phyloP scores from a whole-genome alignment of 2,329 filamentous ascomycete genomes.

The Colletotrichum sansevieriae region DNA sequence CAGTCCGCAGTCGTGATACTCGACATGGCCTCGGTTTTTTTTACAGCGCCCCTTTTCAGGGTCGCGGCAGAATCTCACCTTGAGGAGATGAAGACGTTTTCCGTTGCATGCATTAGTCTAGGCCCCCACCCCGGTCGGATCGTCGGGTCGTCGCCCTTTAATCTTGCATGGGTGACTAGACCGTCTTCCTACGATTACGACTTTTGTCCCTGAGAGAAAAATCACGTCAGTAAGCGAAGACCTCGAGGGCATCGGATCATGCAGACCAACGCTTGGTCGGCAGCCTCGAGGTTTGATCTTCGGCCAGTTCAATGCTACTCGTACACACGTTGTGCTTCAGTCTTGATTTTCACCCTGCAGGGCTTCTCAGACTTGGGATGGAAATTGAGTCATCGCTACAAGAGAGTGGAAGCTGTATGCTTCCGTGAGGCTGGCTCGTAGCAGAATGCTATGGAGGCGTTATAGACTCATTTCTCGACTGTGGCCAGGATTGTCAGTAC shows the following conservation, averaged over 20 bases:
- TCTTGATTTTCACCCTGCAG: too few relatives aligned
- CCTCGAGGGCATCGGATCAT: slow-evolving; percentile 1
- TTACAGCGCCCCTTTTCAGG: slow-evolving; percentile 5
- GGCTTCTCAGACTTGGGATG: too few relatives aligned
- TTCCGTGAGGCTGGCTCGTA: too few relatives aligned
- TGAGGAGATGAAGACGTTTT: not conserved
- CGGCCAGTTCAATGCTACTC: slow-evolving; percentile 6
- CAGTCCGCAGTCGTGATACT: not conserved
- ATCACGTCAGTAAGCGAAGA: not conserved
- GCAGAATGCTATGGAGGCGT: too few relatives aligned
- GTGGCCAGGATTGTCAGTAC: too few relatives aligned
- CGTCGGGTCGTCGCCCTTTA: slow-evolving; percentile 13
- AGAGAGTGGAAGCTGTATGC: too few relatives aligned
- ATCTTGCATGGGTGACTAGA: slow-evolving; percentile 9
- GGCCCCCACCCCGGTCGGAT: slow-evolving; percentile 16
- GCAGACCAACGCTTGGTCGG: not conserved
- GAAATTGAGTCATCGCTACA: too few relatives aligned
- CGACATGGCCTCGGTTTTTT: slow-evolving; percentile 2
- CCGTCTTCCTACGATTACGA: not conserved
- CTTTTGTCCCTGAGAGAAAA: too few relatives aligned
- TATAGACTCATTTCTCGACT: too few relatives aligned
- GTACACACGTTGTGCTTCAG: too few relatives aligned
- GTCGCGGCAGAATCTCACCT: not conserved
- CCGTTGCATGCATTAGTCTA: not conserved
- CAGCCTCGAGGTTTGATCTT: slow-evolving; percentile 20